A percentile compares a stretch with the other conserved stretches of the same genome.
phyloP scores from a whole-genome alignment of 2,329 filamentous ascomycete species.

The Trichoderma sp. region DNA sequence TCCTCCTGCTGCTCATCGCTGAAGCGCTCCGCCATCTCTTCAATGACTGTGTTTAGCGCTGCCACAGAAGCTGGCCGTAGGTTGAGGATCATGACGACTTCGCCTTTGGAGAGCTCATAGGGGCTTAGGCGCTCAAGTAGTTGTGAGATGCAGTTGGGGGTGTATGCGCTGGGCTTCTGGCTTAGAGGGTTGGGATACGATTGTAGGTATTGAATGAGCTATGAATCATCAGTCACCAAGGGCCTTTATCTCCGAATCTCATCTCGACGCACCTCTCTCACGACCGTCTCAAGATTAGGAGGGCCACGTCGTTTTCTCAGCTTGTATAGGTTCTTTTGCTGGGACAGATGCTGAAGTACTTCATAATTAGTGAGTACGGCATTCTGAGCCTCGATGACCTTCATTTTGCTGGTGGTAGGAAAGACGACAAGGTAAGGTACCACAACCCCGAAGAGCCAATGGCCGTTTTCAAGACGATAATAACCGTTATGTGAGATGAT shows the following conservation, averaged over 20 bases:
- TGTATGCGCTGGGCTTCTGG: conserved; percentile 58
- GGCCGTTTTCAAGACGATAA: neutral
- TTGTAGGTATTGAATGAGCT: conserved; percentile 66
- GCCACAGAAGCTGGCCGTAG: conserved; percentile 61
- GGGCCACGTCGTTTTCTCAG: conserved; percentile 56
- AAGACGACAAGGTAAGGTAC: neutral
- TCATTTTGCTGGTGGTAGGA: conserved; percentile 50
- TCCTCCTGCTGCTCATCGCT: conserved; percentile 60
- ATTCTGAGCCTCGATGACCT: conserved; percentile 72
- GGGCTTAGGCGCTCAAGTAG: conserved; percentile 60
- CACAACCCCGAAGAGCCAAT: neutral
- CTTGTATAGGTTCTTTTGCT: conserved; percentile 59
- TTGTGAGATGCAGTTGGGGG: conserved; percentile 53
- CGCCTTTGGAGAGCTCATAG: conserved; percentile 68
- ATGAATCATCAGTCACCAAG: conserved; percentile 3
- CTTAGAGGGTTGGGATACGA: conserved; percentile 60
- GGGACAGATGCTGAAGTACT: conserved; percentile 67
- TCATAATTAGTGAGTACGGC: conserved; percentile 74
- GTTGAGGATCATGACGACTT: conserved; percentile 71
- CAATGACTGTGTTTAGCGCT: conserved; percentile 65
- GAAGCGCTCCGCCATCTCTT: conserved; percentile 67
- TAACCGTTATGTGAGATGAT: neutral
- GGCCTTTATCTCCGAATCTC: neutral
- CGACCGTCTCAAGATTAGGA: conserved; percentile 62
- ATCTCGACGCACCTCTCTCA: conserved; percentile 61